Percentiles rank a stretch among this genome's conserved stretches.
Evolutionary conservation across 306 rosid species (phyloP).

Genomic region (Dicorynia guianensis): DNA sequence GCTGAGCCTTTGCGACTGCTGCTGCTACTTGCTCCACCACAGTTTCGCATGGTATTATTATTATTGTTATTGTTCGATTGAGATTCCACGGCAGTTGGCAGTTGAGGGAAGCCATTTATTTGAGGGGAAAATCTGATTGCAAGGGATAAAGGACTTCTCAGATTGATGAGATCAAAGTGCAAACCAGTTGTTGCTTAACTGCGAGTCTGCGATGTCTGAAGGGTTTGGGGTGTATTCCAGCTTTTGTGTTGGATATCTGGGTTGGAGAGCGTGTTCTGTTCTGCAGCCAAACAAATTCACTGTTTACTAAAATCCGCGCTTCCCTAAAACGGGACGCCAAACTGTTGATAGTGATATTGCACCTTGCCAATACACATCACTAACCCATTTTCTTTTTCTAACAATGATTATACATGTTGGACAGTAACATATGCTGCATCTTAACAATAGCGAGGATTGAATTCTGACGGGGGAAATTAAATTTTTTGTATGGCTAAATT

Average conservation of each 20-base stretch:
- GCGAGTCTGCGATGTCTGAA: slow-evolving; percentile 30
- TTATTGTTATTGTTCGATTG: neutral
- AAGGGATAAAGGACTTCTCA: neutral
- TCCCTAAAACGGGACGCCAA: slow-evolving; percentile 3
- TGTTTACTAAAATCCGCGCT: neutral
- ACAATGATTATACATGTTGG: slow-evolving; percentile 7
- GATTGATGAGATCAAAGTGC: slow-evolving; percentile 10
- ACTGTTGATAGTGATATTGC: slow-evolving; percentile 1
- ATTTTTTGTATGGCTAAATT: neutral
- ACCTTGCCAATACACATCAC: slow-evolving; percentile 28
- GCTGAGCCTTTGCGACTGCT: neutral
- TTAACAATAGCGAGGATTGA: neutral
- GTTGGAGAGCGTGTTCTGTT: slow-evolving; percentile 46
- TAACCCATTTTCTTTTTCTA: neutral
- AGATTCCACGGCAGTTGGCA: neutral
- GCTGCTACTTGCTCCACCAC: neutral
- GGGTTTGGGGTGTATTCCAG: slow-evolving; percentile 33
- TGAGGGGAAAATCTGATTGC: neutral
- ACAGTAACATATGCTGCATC: neutral
- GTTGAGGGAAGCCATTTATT: slow-evolving; percentile 38
- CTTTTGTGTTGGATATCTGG: slow-evolving; percentile 26
- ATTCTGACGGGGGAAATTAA: neutral
- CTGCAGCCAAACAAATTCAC: neutral
- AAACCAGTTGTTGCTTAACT: slow-evolving; percentile 40
- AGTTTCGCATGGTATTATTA: neutral